Evolutionary conservation across 805 yeast species (phyloP), one percentile per base, ranked within the genome.

Genomic region (Myxozyma melibiosi): DNA sequence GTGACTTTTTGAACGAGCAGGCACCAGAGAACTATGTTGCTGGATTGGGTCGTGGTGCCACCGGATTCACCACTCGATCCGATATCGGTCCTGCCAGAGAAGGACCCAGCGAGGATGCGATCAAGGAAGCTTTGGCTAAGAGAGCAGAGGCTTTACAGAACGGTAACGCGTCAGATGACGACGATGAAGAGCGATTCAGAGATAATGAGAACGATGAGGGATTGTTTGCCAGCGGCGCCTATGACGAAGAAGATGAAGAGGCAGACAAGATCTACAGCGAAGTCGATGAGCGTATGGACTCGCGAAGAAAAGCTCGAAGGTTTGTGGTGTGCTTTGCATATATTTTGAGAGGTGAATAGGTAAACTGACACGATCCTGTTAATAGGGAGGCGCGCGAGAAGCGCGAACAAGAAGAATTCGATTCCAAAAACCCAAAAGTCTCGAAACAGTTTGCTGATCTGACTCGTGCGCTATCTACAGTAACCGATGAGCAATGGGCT

Each of bases 31-130:
- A 95, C 4, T 92, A 92, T 68, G 80, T 90, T 39, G 86, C 98
- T 2, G 99, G 99, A 25, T 73, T 90, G 6, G 98, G 97, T 0
- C 78, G 99, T 68, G 99, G 99, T 27, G 98, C 97, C 1, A 81
- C 88, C 1, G 98, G 97, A 4, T 91, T 94, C 71, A 84, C 91
- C 0, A 90, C 96, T 0, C 80, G 90, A 57, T 89, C 94, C 0
- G 95, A 86, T 61, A 70, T 86, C 14, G 89, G 89, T 0, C 74
- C 77, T 16, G 77, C 79, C 1, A 57, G 74, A 55, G 62, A 76
- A 59, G 57, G 71, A 53, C 74, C 69, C n/a, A 73, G 71, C 3
- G 78, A 71, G 24, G 73, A 70, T 27, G 76, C 73, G n/a, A 56
- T 65, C 33, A 65, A 67, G 37, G 66, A 65, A 20, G 69, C 65